Base-by-base conservation (phyloP, 2,329 filamentous ascomycete genomes). In the Trichothecium sympodiale region DNA sequence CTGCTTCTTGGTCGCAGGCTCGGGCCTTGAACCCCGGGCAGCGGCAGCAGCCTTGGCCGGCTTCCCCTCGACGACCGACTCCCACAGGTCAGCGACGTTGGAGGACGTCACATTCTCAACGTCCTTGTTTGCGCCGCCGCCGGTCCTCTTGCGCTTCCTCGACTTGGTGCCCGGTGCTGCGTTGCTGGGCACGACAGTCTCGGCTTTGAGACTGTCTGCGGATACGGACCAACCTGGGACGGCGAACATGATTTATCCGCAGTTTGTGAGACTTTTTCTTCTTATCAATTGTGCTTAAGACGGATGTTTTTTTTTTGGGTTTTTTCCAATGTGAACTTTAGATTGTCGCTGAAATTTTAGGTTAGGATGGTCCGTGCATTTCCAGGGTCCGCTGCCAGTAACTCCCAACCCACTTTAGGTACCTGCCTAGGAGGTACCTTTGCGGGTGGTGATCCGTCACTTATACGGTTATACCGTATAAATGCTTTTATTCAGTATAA, bases 151-250 rank as follows among this genome's bases (percentile, higher is more conserved):
- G 43, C 75, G 70, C 59, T 78, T 76, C 52, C 69, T 78, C 45
- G 67, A 65, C 48, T 68, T 74, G 46, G 61, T 52, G 40, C 61
- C 50, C 3, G 59, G 48, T 16, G 51, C 46, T 17, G 52, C 54
- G 23, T 48, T 48, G 32, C 48, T 51, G 8, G 54, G 40, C 41
- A 31, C 17, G 15, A 26, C 27, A 3, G 35, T 71, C 59, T 94
- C 85, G 20, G 75, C 60, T 59, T 85, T 86, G 43, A 93, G 73
- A 35, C 64, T 65, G 45, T 77, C 74, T 42, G 80, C 71, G 38
- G 84, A 76, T 26, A 95, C 69, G 28, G 85, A 85, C 88, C 89
- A 95, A 47, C 91, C 91, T 51, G 84, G 83, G 20, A 96, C 88
- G 8, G 87, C 80, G 58, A 96, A 96, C 89, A 96, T 89, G 38